Conservation (phyloP, 257 asterid species). For the Pogostemon cablin region DNA sequence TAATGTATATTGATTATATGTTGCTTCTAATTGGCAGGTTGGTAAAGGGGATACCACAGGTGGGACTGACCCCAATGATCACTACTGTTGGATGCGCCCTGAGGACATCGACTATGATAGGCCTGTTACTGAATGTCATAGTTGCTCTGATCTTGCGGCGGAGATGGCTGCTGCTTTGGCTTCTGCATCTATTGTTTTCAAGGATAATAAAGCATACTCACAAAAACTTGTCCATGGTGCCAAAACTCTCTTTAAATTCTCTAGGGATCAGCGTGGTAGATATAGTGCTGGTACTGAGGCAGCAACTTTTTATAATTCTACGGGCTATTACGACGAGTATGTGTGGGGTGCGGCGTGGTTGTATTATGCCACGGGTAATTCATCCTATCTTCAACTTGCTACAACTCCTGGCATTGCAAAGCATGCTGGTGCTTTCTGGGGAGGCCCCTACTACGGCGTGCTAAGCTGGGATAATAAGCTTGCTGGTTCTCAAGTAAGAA, state of each 20-base stretch:
- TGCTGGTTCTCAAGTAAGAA: conserved; percentile 86
- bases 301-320: conserved; percentile 70
- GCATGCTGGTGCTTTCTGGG: conserved; percentile 97
- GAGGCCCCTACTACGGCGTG: conserved; percentile 87
- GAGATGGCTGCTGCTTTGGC: conserved; percentile 99
- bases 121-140: conserved; percentile 56
- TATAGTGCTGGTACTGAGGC: conserved; percentile 77
- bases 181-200: conserved; percentile 95
- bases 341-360: conserved; percentile 96
- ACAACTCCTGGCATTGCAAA: conserved; percentile 71
- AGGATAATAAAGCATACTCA: conserved; percentile 85
- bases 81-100: conserved; percentile 91
- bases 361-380: conserved; percentile 91
- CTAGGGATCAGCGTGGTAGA: conserved; percentile 87
- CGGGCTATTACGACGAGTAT: conserved; percentile 80
- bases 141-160: conserved; percentile 91
- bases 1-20: conserved; percentile 10
- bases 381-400: conserved; percentile 81
- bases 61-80: conserved; percentile 70
- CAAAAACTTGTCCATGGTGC: conserved; percentile 95
- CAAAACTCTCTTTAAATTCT: conserved; percentile 69
- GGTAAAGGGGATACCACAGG: conserved; percentile 82
- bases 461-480: conserved; percentile 94
- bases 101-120: conserved; percentile 85
- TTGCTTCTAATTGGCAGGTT: conserved; percentile 51